phyloP scores from a whole-genome alignment of 495 filamentous ascomycete species.

The Penicillium robsamsonii region DNA sequence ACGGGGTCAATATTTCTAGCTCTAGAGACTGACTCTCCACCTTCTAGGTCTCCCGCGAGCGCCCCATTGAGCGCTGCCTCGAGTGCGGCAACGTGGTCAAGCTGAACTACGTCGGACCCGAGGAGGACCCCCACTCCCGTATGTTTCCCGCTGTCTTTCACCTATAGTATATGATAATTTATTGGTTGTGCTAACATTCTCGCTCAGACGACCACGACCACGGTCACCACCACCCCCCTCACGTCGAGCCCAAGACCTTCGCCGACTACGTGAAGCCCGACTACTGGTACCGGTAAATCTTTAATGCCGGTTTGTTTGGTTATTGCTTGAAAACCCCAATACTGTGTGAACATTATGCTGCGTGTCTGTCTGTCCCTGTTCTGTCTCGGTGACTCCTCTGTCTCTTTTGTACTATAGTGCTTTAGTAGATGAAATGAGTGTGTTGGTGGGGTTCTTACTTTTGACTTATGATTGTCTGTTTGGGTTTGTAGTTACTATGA shows the following conservation, averaged over 20 bases:
- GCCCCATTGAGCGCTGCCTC: slow-evolving; percentile 86
- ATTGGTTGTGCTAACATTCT: slow-evolving; percentile 7
- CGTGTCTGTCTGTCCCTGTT: slow-evolving; percentile 24
- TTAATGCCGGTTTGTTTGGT: slow-evolving; percentile 11
- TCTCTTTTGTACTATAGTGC: slow-evolving; percentile 48
- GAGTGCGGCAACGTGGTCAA: slow-evolving; percentile 96
- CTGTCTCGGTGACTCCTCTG: slow-evolving; percentile 26
- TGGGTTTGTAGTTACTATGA: not conserved
- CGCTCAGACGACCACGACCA: slow-evolving; percentile 47
- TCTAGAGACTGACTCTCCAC: not conserved
- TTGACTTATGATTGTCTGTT: slow-evolving; percentile 2
- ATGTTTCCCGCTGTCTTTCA: slow-evolving; percentile 17
- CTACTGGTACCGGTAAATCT: slow-evolving; percentile 71
- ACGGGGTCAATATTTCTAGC: not conserved
- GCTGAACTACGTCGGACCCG: slow-evolving; percentile 91
- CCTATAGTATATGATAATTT: not conserved
- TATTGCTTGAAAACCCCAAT: slow-evolving; percentile 12
- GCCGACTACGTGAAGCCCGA: slow-evolving; percentile 89
- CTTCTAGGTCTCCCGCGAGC: slow-evolving; percentile 75
- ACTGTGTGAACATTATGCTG: slow-evolving; percentile 15
- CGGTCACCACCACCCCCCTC: slow-evolving; percentile 52
- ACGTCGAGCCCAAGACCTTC: slow-evolving; percentile 85
- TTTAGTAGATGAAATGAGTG: slow-evolving; percentile 39
- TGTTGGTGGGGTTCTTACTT: slow-evolving; percentile 18
- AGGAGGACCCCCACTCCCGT: slow-evolving; percentile 63